Percentiles rank a stretch among this genome's conserved stretches.
These are phyloP conservation scores for Gossypium gossypioides DNA, from an alignment of 441 rosid genomes.

Conservation along the genomic window DNA sequence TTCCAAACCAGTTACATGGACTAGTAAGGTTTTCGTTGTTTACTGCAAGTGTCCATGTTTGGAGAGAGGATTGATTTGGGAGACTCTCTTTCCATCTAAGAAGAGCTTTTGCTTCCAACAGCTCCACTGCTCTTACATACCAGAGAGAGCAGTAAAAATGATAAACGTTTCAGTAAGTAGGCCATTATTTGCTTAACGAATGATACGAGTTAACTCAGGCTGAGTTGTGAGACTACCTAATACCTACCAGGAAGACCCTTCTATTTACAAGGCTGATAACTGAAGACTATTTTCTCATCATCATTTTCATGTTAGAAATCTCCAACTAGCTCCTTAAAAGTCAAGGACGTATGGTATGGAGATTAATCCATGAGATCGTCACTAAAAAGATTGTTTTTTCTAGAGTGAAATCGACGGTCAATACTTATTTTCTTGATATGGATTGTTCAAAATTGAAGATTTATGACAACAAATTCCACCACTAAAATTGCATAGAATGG, in stretches of 20 bases:
- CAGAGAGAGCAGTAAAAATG: neutral
- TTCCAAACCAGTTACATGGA: constrained; percentile 7
- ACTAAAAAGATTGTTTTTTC: neutral
- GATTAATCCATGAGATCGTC: neutral
- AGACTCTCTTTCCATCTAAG: constrained; percentile 9
- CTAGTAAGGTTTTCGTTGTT: neutral
- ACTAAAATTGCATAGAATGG: neutral
- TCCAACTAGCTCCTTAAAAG: neutral
- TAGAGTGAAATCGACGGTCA: neutral
- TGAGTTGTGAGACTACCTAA: neutral
- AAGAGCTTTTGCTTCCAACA: constrained; percentile 8
- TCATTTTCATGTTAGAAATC: neutral
- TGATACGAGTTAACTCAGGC: too few relatives aligned
- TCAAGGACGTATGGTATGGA: neutral
- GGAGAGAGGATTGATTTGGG: neutral
- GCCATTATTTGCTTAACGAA: neutral
- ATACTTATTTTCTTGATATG: neutral
- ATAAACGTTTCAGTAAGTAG: neutral
- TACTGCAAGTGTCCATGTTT: constrained; percentile 2
- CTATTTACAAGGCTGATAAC: neutral
- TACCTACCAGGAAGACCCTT: neutral
- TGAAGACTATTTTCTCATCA: neutral
- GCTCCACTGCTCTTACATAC: neutral
- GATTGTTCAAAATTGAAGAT: neutral
- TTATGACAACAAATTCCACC: neutral